Base-by-base conservation (phyloP, 306 rosid genomes). In the Sicyos baderoa region DNA sequence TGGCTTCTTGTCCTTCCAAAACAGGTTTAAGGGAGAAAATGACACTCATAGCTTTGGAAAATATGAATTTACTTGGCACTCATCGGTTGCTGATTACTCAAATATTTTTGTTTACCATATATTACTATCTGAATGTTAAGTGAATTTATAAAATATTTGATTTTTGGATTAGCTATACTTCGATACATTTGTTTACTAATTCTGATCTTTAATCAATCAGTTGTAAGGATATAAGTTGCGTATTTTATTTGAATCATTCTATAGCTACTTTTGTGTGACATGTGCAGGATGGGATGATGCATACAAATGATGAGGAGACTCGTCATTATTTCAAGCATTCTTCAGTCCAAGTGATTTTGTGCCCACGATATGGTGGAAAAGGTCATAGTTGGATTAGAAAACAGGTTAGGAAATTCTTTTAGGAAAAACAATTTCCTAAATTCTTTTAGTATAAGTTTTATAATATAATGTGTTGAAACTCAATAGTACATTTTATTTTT, bases 301-400 rank as follows among this genome's bases (percentile, higher is more conserved):
- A 74, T 60, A 91, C 96, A 40, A 68, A 55, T 71, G 96, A 91
- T 67, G 95, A 89, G 80, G 95, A 84, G 19, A 84, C 95, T 54
- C 84, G 83, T 73, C 87, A 65, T 5, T 89, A 87, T 78, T 91
- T 91, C 83, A 91, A 91, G 76, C 64, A 86, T 77, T 89, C 97
- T 68, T 91, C 89, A 0, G 96, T 91, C 44, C 58, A 57, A 75
- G 96, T 87, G 84, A 73, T 89, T 54, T 84, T 91, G 32, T 85
- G 96, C 75, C 90, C 91, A 17, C 83, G 95, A 52, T 68, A 90
- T 35, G 89, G 86, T 65, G 91, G 86, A 77, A 85, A 88, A 68
- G 87, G 90, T 63, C 87, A 83, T 55, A 89, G 96, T 76, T 87
- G 78, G 83, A 44, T 72, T 59, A 84, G 81, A 82, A 74, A 75